A percentile compares a stretch with the other conserved stretches of the same genome.
These are phyloP conservation scores for Calamus simplicifolius DNA, from an alignment of 176 grass and related monocot species.

Conservation along the genomic window DNA sequence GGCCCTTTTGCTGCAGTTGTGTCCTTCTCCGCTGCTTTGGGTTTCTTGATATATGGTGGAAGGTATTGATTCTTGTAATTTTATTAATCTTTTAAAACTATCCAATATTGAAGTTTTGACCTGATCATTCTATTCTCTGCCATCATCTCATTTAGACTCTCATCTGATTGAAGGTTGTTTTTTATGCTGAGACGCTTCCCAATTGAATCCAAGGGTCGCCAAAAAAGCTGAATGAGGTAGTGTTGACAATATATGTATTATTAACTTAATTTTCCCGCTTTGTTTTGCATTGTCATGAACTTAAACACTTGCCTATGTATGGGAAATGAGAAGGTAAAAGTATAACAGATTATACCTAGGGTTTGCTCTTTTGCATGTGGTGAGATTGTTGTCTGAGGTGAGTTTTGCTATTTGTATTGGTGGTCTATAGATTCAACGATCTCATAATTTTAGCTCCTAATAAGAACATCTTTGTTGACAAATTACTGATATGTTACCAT, in stretches of 20 bases:
- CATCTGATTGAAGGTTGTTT: conserved; percentile 15
- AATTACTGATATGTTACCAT: too few species aligned
- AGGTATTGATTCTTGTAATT: conserved; percentile 5
- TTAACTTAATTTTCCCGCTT: background rate
- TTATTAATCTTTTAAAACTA: background rate
- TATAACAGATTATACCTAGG: too few species aligned
- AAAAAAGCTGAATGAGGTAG: conserved; percentile 26
- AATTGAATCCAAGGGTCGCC: conserved; percentile 24
- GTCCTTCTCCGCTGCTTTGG: conserved; percentile 6
- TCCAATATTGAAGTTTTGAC: too few species aligned
- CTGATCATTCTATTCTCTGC: background rate
- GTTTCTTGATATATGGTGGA: conserved; percentile 7
- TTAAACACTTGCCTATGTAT: too few species aligned
- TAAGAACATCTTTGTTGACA: too few species aligned
- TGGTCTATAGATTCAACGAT: too few species aligned
- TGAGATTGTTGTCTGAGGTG: too few species aligned
- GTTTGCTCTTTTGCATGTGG: too few species aligned
- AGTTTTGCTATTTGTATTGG: too few species aligned
- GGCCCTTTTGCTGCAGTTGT: background rate
- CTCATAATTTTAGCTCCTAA: too few species aligned
- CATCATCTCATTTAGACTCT: background rate
- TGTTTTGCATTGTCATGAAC: background rate
- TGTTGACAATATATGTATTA: background rate
- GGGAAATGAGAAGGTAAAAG: too few species aligned
- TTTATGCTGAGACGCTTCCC: conserved; percentile 24